These are phyloP conservation scores for Pythium biforme DNA, from an alignment of 352 stramenopile species.

Conservation along the genomic window DNA sequence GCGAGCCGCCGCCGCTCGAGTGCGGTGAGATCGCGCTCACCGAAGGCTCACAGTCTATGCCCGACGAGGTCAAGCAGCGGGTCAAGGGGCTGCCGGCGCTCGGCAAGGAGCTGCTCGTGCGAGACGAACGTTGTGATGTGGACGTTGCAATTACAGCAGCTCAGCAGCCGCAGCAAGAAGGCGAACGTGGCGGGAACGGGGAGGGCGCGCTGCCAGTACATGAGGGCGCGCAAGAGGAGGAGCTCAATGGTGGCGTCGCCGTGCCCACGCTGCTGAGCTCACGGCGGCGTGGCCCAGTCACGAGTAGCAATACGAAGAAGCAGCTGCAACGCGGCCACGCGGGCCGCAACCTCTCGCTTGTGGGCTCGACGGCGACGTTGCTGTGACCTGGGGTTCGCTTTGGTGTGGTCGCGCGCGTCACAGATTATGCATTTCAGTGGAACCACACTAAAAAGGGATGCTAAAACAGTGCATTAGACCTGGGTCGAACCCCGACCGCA, in stretches of 20 bases:
- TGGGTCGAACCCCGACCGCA: no score
- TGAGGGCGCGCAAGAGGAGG: no score
- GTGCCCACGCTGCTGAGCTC: neutral
- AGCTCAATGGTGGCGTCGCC: neutral
- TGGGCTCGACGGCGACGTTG: constrained; percentile 5
- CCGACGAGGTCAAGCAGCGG: constrained; percentile 44
- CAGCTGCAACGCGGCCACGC: constrained; percentile 35
- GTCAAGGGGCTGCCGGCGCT: constrained; percentile 43
- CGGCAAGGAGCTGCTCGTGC: constrained; percentile 49
- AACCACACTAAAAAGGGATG: no score
- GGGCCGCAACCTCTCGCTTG: constrained; percentile 31
- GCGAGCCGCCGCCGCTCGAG: constrained; percentile 50
- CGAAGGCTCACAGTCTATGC: constrained; percentile 51
- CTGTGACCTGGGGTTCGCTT: neutral
- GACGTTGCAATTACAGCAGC: neutral
- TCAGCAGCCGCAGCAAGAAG: neutral
- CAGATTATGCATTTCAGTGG: constrained; percentile 5
- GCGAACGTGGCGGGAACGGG: neutral
- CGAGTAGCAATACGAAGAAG: constrained; percentile 23
- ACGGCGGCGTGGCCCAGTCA: neutral
- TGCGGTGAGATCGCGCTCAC: constrained; percentile 61
- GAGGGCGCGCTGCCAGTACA: neutral
- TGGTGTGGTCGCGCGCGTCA: constrained; percentile 2
- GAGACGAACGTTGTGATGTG: constrained; percentile 31
- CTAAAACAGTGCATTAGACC: no score